Conservation (phyloP, 2,329 filamentous ascomycete genomes). For the Westerdykella ornata region DNA sequence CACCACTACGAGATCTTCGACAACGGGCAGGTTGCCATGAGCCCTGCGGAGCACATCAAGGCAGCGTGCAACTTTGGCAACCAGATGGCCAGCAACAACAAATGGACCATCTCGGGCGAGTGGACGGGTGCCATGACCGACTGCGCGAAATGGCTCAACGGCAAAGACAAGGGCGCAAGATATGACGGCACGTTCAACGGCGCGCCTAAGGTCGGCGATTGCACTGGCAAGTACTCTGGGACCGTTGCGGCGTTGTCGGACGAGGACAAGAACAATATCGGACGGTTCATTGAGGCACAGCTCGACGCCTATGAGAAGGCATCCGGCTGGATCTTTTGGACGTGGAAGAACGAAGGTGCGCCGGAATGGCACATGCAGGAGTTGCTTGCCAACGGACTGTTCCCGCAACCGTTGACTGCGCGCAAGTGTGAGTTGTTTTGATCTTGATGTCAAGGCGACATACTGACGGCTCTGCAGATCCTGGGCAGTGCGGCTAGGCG, state of each 20-base stretch:
- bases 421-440: constrained; percentile 32
- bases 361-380: constrained; percentile 47
- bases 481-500: constrained; percentile 32
- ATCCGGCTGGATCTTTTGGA: constrained; percentile 47
- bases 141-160: constrained; percentile 46
- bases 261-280: constrained; percentile 41
- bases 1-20: constrained; percentile 47
- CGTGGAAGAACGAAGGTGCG: constrained; percentile 46
- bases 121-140: constrained; percentile 45
- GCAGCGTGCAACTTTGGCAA: constrained; percentile 42
- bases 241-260: constrained; percentile 37
- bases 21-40: constrained; percentile 33
- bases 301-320: constrained; percentile 45
- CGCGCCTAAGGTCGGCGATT: constrained; percentile 38
- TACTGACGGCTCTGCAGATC: constrained; percentile 25
- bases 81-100: constrained; percentile 42
- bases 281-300: constrained; percentile 43
- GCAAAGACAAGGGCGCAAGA: constrained; percentile 42
- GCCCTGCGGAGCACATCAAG: constrained; percentile 35
- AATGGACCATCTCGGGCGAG: constrained; percentile 44
- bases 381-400: constrained; percentile 41
- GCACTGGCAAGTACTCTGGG: constrained; percentile 42
- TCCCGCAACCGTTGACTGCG: constrained; percentile 41
- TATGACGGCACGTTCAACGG: constrained; percentile 41
- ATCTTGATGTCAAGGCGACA: not conserved